Percentiles rank a stretch among this genome's conserved stretches.
These are phyloP conservation scores for Ogataea polymorpha DNA, from an alignment of 805 yeast species.

Conservation along the genomic window DNA sequence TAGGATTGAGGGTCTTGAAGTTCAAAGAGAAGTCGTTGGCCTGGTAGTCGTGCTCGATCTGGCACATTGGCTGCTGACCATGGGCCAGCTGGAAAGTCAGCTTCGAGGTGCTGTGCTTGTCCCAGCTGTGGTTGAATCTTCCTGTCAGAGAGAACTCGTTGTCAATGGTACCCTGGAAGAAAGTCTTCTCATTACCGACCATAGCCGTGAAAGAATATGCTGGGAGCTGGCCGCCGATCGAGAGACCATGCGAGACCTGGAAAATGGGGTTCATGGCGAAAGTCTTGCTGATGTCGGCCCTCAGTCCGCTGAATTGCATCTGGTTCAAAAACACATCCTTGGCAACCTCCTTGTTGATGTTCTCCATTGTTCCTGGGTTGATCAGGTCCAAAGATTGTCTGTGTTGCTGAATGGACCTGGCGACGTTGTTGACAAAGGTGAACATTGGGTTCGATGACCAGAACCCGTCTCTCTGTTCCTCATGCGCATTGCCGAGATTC, in stretches of 20 bases:
- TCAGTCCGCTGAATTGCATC: slow-evolving; percentile 89
- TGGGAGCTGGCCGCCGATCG: slow-evolving; percentile 85
- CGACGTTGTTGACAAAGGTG: slow-evolving; percentile 73
- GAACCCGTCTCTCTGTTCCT: slow-evolving; percentile 53
- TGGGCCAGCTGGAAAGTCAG: slow-evolving; percentile 83
- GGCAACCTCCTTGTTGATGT: slow-evolving; percentile 87
- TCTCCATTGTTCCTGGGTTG: slow-evolving; percentile 95
- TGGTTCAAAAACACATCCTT: slow-evolving; percentile 90
- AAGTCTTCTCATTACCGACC: slow-evolving; percentile 79
- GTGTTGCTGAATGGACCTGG: slow-evolving; percentile 68
- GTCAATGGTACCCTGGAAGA: slow-evolving; percentile 90
- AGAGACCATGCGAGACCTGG: slow-evolving; percentile 93
- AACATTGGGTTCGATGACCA: slow-evolving; percentile 85
- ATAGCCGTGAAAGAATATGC: slow-evolving; percentile 89
- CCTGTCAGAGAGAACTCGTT: slow-evolving; percentile 82
- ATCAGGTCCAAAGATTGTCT: slow-evolving; percentile 76
- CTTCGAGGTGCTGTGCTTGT: slow-evolving; percentile 71
- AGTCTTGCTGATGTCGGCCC: slow-evolving; percentile 94
- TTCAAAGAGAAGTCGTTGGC: slow-evolving; percentile 86
- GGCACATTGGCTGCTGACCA: slow-evolving; percentile 90
- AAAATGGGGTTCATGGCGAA: slow-evolving; percentile 89
- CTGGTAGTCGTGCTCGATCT: slow-evolving; percentile 93
- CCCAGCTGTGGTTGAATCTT: slow-evolving; percentile 90
- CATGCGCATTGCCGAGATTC: slow-evolving; percentile 46
- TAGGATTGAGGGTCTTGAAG: slow-evolving; percentile 89